Conservation (phyloP, 208 protist genomes). For the Trypanosoma cruzi region DNA sequence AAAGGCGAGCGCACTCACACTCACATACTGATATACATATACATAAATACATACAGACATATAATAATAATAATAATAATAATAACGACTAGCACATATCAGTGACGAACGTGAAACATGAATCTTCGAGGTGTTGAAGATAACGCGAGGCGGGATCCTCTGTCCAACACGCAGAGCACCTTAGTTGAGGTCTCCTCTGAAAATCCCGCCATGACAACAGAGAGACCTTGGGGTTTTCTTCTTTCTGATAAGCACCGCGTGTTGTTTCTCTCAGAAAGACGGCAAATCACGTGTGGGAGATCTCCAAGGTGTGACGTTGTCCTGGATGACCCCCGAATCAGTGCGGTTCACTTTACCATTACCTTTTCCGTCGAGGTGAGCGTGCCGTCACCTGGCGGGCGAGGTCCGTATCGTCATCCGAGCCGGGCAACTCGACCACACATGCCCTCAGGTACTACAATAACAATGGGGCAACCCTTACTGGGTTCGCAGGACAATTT, state of each 20-base stretch:
- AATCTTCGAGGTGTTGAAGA: background rate
- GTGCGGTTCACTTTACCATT: slow-evolving; percentile 60
- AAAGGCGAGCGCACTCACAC: too few species aligned
- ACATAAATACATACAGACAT: background rate
- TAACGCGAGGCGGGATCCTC: background rate
- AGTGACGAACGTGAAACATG: background rate
- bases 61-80: background rate
- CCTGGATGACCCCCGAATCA: slow-evolving; percentile 42
- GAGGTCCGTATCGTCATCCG: background rate
- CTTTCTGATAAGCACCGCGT: slow-evolving; percentile 49
- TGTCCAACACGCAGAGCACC: slow-evolving; percentile 9
- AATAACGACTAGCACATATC: background rate
- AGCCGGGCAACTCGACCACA: background rate
- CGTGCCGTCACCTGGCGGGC: slow-evolving; percentile 16
- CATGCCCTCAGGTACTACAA: background rate
- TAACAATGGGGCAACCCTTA: background rate
- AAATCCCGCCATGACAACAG: background rate
- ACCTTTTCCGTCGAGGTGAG: slow-evolving; percentile 42
- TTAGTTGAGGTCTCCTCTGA: background rate
- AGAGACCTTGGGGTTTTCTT: slow-evolving; percentile 49
- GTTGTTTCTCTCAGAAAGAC: slow-evolving; percentile 36
- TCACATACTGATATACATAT: too few species aligned
- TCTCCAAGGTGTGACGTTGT: slow-evolving; percentile 41
- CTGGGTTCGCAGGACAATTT: background rate
- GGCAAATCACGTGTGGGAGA: slow-evolving; percentile 48